Conservation (phyloP, 2,329 filamentous ascomycete genomes). For the Penicillium sp. region DNA sequence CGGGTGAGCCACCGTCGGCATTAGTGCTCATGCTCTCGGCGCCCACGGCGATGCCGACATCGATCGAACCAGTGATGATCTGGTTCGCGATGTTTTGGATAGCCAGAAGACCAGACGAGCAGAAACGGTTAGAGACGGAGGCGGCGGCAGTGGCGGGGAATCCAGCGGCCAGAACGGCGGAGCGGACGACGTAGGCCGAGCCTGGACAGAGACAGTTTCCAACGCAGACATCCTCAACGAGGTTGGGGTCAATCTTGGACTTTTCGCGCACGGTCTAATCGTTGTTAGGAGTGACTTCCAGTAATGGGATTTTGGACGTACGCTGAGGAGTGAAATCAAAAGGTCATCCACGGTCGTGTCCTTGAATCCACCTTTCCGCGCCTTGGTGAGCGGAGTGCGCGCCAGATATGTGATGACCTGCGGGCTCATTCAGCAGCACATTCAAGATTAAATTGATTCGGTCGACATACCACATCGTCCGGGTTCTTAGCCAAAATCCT, state of each 20-base stretch:
- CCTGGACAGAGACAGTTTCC: constrained; percentile 83
- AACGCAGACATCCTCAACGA: constrained; percentile 86
- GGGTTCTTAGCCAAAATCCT: constrained; percentile 33
- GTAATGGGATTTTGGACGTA: too few species aligned
- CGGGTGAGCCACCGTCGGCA: constrained; percentile 72
- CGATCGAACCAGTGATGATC: constrained; percentile 83
- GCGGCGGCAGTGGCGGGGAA: constrained; percentile 75
- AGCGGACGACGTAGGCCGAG: constrained; percentile 83
- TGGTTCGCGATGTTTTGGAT: constrained; percentile 89
- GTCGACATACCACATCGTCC: constrained; percentile 37
- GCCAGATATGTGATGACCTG: constrained; percentile 40
- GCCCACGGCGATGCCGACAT: constrained; percentile 81
- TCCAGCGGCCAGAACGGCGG: constrained; percentile 76
- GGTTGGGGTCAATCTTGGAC: constrained; percentile 74
- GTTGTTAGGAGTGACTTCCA: constrained; percentile 1
- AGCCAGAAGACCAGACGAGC: constrained; percentile 81
- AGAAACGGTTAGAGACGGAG: constrained; percentile 82
- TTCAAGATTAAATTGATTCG: neutral
- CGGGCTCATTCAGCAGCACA: neutral
- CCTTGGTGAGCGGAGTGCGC: constrained; percentile 38
- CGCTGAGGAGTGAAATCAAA: constrained; percentile 35
- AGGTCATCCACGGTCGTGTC: constrained; percentile 36
- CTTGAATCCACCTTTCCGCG: constrained; percentile 38
- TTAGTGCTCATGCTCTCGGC: constrained; percentile 90
- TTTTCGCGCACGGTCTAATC: constrained; percentile 64